Base-by-base conservation (phyloP, 2,329 filamentous ascomycete genomes). In the Hypoxylon rubiginosum region DNA sequence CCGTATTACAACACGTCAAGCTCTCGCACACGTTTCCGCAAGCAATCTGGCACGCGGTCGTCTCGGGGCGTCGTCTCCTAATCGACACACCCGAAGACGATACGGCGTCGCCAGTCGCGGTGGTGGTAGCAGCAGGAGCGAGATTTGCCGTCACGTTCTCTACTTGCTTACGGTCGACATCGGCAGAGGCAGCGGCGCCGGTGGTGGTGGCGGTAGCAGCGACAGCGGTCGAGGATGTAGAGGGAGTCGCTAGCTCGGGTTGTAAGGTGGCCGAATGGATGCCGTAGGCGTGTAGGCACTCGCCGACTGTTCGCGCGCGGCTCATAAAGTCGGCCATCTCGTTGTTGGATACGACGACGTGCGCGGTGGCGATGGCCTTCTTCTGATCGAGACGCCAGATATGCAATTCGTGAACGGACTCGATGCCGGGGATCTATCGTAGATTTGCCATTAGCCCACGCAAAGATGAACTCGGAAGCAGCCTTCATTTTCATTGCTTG, bases 301-400 rank as follows among this genome's bases (percentile, higher is more conserved):
- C 86, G 63, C 85, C 85, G 57, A 92, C 86, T 1, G 85, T 86
- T 71, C 84, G 86, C 1, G 89, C 88, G 64, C 86, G 85, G 54
- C 82, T 81, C 79, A 87, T 84, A 74, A 93, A 93, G 53, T 81
- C 80, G 36, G 81, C 76, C 24, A 92, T 77, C 8, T 84, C 83
- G 55, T 84, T 81, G 66, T 88, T 85, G 1, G 84, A 83, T 15
- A 93, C 85, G 0, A 90, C 83, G 1, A 94, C 80, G 73, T 93
- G 91, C 0, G 89, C 91, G 0, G 89, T 89, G 7, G 91, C 91
- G 50, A 93, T 83, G 3, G 86, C 82, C 72, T 92, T 92, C 55
- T 83, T 83, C 78, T 94, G 90, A 73, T 91, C 88, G 2, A 94
- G 82, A 2, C 88, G 84, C 91, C 92, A 94, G 66, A 93, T 86